Conservation (phyloP, 148 eudicot genomes). For the Oxyria digyna region DNA sequence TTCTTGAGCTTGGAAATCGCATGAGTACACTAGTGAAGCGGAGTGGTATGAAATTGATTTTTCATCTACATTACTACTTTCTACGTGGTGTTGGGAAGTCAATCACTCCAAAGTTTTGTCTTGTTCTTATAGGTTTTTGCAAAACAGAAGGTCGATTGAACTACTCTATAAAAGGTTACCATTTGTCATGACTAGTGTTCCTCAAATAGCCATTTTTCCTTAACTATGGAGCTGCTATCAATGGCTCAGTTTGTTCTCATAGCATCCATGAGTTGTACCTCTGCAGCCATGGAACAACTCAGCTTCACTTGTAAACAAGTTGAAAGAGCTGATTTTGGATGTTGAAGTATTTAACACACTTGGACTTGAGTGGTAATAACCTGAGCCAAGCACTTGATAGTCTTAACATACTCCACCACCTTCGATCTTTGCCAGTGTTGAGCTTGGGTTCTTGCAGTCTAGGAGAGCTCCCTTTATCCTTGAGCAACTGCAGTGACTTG, state of each 20-base stretch:
- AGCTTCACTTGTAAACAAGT: not conserved
- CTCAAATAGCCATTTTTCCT: not conserved
- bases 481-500: not conserved
- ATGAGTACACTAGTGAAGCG: too few relatives aligned
- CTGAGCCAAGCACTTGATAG: not conserved
- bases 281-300: not conserved
- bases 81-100: too few relatives aligned
- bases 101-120: too few relatives aligned
- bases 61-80: too few relatives aligned
- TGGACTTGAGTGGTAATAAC: not conserved
- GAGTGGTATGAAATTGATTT: too few relatives aligned
- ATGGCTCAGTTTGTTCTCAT: not conserved
- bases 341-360: not conserved
- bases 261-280: not conserved
- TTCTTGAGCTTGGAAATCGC: too few relatives aligned
- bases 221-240: not conserved
- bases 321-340: not conserved
- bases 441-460: slow-evolving; percentile 15
- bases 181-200: too few relatives aligned
- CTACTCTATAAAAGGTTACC: too few relatives aligned
- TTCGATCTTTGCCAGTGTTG: slow-evolving; percentile 5
- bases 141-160: too few relatives aligned
- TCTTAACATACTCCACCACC: not conserved
- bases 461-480: slow-evolving; percentile 13
- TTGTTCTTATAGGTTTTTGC: too few relatives aligned